A percentile compares a stretch with the other conserved stretches of the same genome.
Conservation (phyloP, 2,329 filamentous ascomycete species). For the Grosmannia clavigera region DNA sequence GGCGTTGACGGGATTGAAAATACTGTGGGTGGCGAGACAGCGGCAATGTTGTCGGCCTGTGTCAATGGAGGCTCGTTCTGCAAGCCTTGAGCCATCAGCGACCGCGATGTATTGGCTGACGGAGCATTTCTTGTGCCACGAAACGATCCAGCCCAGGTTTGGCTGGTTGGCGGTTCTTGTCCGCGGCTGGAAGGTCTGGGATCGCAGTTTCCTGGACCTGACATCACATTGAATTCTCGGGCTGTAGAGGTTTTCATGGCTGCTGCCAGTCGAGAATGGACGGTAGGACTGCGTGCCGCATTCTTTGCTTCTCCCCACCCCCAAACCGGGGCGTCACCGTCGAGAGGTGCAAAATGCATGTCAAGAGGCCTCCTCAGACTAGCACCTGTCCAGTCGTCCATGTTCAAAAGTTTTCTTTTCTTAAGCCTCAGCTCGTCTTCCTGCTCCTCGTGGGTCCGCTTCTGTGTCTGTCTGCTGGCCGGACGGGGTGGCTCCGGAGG, state of each 20-base stretch:
- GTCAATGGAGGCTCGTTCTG: not conserved
- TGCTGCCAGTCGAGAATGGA: not conserved
- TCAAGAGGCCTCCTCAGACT: slow-evolving; percentile 3
- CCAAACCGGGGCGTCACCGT: slow-evolving; percentile 5
- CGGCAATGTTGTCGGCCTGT: not conserved
- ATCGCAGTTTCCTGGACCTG: not conserved
- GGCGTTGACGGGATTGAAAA: not conserved
- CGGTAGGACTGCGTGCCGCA: not conserved
- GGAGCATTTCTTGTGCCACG: not conserved
- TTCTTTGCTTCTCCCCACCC: slow-evolving; percentile 3
- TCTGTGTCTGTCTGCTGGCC: not conserved
- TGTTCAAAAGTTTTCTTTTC: slow-evolving; percentile 2
- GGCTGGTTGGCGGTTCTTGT: not conserved
- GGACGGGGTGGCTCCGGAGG: not conserved
- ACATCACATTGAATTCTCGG: not conserved
- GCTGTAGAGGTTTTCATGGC: not conserved
- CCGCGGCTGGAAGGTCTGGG: not conserved
- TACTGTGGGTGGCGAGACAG: not conserved
- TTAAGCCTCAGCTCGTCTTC: not conserved
- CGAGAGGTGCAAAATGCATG: slow-evolving; percentile 3
- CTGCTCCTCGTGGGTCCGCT: not conserved
- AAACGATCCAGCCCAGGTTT: not conserved
- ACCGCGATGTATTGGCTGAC: not conserved
- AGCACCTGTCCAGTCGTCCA: slow-evolving; percentile 12
- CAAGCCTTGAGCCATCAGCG: not conserved